phyloP scores from a whole-genome alignment of 1,284 basidiomycete species.

The Pyrrhoderma lamaoense region DNA sequence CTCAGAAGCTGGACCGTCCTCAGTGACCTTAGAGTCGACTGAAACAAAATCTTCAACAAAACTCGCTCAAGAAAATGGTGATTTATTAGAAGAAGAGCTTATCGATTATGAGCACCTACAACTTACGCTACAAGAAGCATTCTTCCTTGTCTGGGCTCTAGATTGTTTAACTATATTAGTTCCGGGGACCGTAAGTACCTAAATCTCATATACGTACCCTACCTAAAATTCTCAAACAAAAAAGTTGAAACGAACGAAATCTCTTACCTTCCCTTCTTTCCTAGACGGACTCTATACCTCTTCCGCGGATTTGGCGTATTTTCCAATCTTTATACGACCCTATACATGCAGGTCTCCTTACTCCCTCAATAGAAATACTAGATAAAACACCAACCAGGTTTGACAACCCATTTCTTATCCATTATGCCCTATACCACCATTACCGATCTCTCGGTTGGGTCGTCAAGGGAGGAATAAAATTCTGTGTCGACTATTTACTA shows the following conservation, averaged over 20 bases:
- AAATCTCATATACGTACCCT: neutral
- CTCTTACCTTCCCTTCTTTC: neutral
- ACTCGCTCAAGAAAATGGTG: conserved; percentile 29
- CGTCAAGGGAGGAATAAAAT: conserved; percentile 93
- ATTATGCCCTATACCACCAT: conserved; percentile 92
- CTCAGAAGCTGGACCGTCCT: conserved; percentile 10
- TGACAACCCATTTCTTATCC: conserved; percentile 90
- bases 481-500: conserved; percentile 91
- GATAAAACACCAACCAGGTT: conserved; percentile 35
- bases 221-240: no score
- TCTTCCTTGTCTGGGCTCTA: conserved; percentile 82
- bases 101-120: conserved; percentile 88
- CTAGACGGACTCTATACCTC: conserved; percentile 40
- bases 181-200: conserved; percentile 47
- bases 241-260: no score
- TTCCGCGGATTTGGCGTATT: conserved; percentile 50
- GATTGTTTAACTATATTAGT: conserved; percentile 77
- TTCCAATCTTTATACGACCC: conserved; percentile 42
- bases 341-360: conserved; percentile 24
- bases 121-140: conserved; percentile 86
- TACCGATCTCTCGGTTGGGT: conserved; percentile 98
- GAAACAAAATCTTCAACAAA: neutral
- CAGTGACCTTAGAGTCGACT: conserved; percentile 15
- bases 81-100: conserved; percentile 40
- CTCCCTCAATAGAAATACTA: conserved; percentile 20